Percentiles rank a stretch among this genome's conserved stretches.
Conservation (phyloP, 2,329 filamentous ascomycete species). For the Exophiala xenobiotica region DNA sequence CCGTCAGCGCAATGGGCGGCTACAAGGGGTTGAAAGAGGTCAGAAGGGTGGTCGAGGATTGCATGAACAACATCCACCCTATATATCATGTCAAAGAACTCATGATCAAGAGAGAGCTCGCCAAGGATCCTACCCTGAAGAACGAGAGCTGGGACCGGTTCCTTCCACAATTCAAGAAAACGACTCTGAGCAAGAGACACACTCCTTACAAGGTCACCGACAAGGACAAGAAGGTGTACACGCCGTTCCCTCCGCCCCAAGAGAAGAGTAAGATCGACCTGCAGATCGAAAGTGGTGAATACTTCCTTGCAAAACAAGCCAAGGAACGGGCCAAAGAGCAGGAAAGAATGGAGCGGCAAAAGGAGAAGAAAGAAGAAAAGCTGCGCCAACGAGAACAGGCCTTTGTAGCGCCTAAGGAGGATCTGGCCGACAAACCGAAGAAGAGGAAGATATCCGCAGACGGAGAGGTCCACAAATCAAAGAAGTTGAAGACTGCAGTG, state of each 20-base stretch:
- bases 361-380: slow-evolving; percentile 83
- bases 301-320: slow-evolving; percentile 88
- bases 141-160: slow-evolving; percentile 95
- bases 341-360: slow-evolving; percentile 79
- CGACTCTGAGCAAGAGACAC: slow-evolving; percentile 78
- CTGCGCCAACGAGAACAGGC: slow-evolving; percentile 79
- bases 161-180: slow-evolving; percentile 95
- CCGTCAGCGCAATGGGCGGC: slow-evolving; percentile 84
- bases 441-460: slow-evolving; percentile 35
- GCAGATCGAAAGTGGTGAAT: slow-evolving; percentile 97
- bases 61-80: slow-evolving; percentile 90
- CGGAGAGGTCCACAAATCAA: slow-evolving; percentile 10
- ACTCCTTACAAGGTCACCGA: slow-evolving; percentile 84
- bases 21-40: slow-evolving; percentile 94
- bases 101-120: slow-evolving; percentile 90
- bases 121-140: slow-evolving; percentile 81
- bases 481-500: slow-evolving; percentile 16
- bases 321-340: slow-evolving; percentile 81
- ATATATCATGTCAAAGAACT: slow-evolving; percentile 93
- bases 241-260: slow-evolving; percentile 91
- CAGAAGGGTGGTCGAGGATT: slow-evolving; percentile 84
- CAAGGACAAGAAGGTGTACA: slow-evolving; percentile 92
- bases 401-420: slow-evolving; percentile 83
- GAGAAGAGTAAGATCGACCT: slow-evolving; percentile 99
- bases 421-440: slow-evolving; percentile 55